Evolutionary conservation across 768 basidiomycete species (phyloP), one percentile per base, ranked within the genome.

Genomic region (Gyrodon lividus): DNA sequence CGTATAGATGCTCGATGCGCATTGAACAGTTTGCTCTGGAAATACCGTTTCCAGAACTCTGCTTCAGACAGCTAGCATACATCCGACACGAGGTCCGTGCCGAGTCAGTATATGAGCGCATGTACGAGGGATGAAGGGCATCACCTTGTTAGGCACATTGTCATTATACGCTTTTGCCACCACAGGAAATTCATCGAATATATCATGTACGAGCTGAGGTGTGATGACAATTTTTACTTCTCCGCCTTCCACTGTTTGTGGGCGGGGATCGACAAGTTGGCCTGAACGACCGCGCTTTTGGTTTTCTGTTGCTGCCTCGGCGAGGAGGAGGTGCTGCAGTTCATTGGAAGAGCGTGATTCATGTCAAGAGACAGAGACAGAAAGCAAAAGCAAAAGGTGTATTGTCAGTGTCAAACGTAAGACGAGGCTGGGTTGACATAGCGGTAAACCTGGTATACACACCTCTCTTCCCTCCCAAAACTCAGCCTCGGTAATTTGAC

Each of bases 401-500:
- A 30, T 7, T 37, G 14, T 22, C 42, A 45, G 26, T 26, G 26
- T 22, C 41, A 50, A 44, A 57, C 48, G 40, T 43, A 49, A 53
- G 43, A 48, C 50, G 49, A 54, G 56, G 40, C 19, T 22, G 39
- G 30, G 31, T 41, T 13, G 39, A 23, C 23, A 22, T 19, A 9
- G 23, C 20, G 23, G 2, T 13, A 41, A 41, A 39, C 38, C n/a
- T 16, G 42, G 23, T 23, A 44, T 54, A 41, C 61, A 47, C 65
- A 97, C 92, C 80, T 97, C 89, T 63, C 97, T 78, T 28, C 93
- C 92, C 54, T 94, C 93, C 97, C 97, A 98, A 68, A 98, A 99
- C 59, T 99, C 97, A 0, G 83, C 80, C 69, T 98, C 95, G 1
- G 87, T 87, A 26, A 99, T 88, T 56, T 90, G 86, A 9, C 86